These are phyloP conservation scores for Colletotrichum caudatum DNA, from an alignment of 2,329 filamentous ascomycete species.

Conservation along the genomic window DNA sequence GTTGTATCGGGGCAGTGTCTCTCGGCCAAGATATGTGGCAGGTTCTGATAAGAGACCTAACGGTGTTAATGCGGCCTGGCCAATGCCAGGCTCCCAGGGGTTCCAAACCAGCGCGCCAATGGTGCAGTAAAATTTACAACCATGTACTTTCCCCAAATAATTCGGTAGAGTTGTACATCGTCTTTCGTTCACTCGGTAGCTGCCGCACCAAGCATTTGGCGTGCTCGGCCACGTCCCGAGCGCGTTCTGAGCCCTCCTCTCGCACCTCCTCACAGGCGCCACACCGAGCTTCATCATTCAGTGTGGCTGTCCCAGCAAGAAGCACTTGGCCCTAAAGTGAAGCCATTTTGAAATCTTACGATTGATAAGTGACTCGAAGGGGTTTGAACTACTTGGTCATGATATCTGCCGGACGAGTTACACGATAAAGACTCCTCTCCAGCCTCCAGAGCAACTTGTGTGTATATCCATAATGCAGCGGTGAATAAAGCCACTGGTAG, in stretches of 20 bases:
- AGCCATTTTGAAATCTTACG: not conserved
- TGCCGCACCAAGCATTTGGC: not conserved
- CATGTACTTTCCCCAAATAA: constrained; percentile 9
- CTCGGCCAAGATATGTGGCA: not conserved
- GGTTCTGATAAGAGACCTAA: not conserved
- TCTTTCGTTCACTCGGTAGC: not conserved
- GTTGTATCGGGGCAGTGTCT: not conserved
- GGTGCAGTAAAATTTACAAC: constrained; percentile 21
- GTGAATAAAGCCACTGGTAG: not conserved
- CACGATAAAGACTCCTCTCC: too few species aligned
- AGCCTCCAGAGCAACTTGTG: not conserved
- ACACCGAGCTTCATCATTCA: not conserved
- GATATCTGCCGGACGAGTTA: too few species aligned
- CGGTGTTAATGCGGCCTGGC: constrained; percentile 23
- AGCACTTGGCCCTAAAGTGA: not conserved
- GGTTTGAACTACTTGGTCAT: not conserved
- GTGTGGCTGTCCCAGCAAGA: not conserved
- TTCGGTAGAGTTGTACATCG: not conserved
- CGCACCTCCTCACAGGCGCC: constrained; percentile 6
- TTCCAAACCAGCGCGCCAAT: not conserved
- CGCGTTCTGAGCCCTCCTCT: constrained; percentile 9
- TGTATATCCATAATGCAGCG: not conserved
- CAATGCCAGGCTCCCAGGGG: constrained; percentile 20
- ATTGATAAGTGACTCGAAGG: not conserved
- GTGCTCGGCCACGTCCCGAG: not conserved